These are phyloP conservation scores for Mollisiaceae sp. DNA, from an alignment of 2,329 filamentous ascomycete genomes.

Conservation along the genomic window DNA sequence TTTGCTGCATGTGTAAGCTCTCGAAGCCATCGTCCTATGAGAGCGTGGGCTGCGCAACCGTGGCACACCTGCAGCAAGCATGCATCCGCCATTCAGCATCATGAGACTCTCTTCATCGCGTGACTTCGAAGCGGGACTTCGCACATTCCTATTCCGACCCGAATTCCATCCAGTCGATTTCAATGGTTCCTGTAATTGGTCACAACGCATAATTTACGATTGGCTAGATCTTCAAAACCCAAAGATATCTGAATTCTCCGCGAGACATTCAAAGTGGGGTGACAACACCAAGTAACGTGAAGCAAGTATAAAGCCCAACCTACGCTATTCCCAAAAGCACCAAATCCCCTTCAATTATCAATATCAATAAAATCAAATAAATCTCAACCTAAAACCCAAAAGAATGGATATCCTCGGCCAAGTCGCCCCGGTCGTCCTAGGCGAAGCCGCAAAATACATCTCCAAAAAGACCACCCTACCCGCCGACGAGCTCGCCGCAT, in stretches of 20 bases:
- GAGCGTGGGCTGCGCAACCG: background rate
- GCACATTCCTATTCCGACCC: background rate
- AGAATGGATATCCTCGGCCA: background rate
- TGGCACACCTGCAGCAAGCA: conserved; percentile 1
- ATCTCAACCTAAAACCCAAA: no score
- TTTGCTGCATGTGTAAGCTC: background rate
- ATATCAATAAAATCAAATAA: background rate
- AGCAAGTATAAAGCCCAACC: background rate
- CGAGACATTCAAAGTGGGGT: background rate
- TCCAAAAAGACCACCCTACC: conserved; percentile 17
- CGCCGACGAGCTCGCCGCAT: conserved; percentile 19
- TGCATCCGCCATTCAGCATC: background rate
- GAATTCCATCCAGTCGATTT: background rate
- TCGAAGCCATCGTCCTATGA: background rate
- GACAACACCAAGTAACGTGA: background rate
- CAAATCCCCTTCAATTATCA: no score
- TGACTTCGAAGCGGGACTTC: background rate
- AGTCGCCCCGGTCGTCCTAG: background rate
- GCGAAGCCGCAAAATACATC: conserved; percentile 24
- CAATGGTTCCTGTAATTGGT: background rate
- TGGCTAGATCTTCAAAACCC: background rate
- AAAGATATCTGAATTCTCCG: background rate
- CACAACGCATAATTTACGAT: background rate
- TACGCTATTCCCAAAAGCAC: background rate
- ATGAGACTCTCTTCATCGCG: background rate